phyloP scores from a whole-genome alignment of 2,329 filamentous ascomycete genomes.

The Aspergillus novofumigatus region DNA sequence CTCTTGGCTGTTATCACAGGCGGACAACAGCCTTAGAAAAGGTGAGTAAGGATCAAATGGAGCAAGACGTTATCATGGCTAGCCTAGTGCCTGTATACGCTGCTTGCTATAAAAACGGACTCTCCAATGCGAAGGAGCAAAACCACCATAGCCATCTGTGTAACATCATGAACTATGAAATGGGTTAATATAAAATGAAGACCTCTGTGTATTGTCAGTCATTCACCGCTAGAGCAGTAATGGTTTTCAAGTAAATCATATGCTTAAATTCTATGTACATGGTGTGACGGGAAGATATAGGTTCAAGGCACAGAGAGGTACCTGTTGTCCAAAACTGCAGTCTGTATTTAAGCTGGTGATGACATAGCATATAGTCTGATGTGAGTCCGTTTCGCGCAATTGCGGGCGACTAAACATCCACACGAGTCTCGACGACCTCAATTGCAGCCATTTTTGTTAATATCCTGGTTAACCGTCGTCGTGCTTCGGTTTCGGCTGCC shows the following conservation, averaged over 20 bases:
- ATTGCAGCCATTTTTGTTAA: constrained; percentile 27
- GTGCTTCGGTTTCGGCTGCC: constrained; percentile 33
- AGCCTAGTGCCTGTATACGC: no score
- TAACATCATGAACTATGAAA: no score
- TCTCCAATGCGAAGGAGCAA: no score
- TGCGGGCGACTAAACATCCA: background rate
- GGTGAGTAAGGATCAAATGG: background rate
- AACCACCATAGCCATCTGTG: no score
- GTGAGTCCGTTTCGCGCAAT: background rate
- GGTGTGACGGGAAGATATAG: no score
- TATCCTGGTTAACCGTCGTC: constrained; percentile 30
- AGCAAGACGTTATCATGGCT: no score
- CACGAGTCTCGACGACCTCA: background rate
- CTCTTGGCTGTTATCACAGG: constrained; percentile 3
- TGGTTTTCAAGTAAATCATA: background rate
- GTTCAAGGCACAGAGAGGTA: no score
- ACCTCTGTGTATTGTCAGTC: no score
- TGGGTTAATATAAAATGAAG: no score
- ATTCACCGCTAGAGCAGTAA: no score
- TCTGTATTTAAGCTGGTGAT: background rate
- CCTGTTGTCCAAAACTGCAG: no score
- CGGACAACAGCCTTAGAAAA: background rate
- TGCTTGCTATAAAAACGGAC: no score
- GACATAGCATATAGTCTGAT: background rate
- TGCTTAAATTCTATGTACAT: background rate